Evolutionary conservation across 441 rosid species (phyloP), one percentile per base, ranked within the genome.

Genomic region (Heliophila coronopifolia): DNA sequence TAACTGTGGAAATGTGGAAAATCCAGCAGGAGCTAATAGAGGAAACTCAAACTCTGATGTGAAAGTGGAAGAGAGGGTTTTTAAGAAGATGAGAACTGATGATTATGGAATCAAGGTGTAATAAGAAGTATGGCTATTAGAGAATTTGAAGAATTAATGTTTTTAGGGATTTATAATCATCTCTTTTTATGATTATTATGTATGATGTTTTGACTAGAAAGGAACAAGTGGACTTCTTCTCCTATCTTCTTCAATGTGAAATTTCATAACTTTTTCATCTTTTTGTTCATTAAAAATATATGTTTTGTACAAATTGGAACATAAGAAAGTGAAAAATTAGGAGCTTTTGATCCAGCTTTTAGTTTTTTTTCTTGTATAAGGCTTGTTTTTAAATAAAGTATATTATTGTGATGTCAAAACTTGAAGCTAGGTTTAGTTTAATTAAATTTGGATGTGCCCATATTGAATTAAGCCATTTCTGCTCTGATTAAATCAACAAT

Each of bases 21-120:
- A 60, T 65, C 81, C 62, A 59, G 56, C 55, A n/a, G 66, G 30
- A 30, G 67, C 52, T 19, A 37, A 51, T 6, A 66, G 48, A 54
- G 73, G 60, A 55, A 46, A 41, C 27, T 24, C 52, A 32, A 57
- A 53, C 33, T 38, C 71, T 34, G 56, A 33, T 52, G 23, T 9
- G 8, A 57, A 49, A 40, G 68, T 31, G 32, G 61, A 37, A 11
- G 74, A 81, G 28, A 62, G 71, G 25, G 58, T 38, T 36, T 38
- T 15, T 19, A 74, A 77, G 65, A 83, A 72, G 74, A 66, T 62
- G 40, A 73, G 56, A 66, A 42, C 38, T 9, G 62, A 66, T 42
- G 78, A 72, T 15, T 34, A n/a, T 40, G 55, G 54, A 47, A 47
- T 54, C 41, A 47, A 62, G 50, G 61, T 47, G 7, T 63, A 38